phyloP scores from a whole-genome alignment of 306 rosid species.

The Myrica gale region DNA sequence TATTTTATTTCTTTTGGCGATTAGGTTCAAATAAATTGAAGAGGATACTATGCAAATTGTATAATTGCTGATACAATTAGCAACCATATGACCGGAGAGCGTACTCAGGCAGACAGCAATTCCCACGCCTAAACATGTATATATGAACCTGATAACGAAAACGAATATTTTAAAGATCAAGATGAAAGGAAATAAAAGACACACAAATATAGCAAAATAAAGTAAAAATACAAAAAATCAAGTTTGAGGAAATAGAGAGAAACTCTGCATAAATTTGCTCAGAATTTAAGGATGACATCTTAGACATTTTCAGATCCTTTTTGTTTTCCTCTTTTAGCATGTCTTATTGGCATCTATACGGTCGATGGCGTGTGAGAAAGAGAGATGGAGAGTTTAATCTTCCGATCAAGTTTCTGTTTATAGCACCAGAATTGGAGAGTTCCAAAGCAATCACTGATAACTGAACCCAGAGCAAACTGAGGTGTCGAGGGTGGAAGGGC shows the following conservation, averaged over 20 bases:
- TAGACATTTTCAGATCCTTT: too few relatives aligned
- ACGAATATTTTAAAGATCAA: too few relatives aligned
- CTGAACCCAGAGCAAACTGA: background rate
- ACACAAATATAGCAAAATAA: background rate
- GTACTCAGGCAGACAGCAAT: constrained; percentile 52
- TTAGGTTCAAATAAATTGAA: background rate
- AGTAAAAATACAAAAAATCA: too few relatives aligned
- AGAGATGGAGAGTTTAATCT: too few relatives aligned
- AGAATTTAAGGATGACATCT: too few relatives aligned
- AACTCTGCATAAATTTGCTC: too few relatives aligned
- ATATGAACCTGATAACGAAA: constrained; percentile 44
- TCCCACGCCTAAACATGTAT: constrained; percentile 47
- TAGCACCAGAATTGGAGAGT: background rate
- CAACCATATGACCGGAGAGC: constrained; percentile 32
- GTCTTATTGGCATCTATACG: too few relatives aligned
- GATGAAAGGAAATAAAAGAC: background rate
- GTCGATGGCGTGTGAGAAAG: too few relatives aligned
- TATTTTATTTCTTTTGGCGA: too few relatives aligned
- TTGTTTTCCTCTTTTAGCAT: too few relatives aligned
- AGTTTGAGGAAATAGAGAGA: too few relatives aligned
- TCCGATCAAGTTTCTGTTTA: too few relatives aligned
- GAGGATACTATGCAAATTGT: constrained; percentile 49
- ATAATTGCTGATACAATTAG: constrained; percentile 32
- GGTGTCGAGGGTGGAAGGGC: background rate
- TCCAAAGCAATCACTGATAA: background rate